Base-by-base conservation (phyloP, 257 asterid species). In the Echites panduratus region DNA sequence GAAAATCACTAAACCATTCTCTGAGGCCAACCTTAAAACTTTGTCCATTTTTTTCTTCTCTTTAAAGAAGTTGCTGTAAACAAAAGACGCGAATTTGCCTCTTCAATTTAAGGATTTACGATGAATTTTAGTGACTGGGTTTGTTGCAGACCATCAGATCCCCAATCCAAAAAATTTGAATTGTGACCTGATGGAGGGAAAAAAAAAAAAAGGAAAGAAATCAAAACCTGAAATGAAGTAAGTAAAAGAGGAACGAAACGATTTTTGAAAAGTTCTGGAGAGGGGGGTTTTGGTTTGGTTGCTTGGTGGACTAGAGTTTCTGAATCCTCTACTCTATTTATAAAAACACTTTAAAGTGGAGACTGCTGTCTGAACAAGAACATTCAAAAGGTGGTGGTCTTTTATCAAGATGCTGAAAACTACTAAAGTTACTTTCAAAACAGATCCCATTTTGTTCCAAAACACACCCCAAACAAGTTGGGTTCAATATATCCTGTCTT, bases 321-420 rank as follows among this genome's bases (percentile, higher is more conserved):
- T 66, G 27, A 1, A 44, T 79, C 64, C 11, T 56, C 79, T 66
- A 61, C 79, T 70, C 84, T 77, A 73, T 81, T 65, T 81, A 73
- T 81, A 77, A 40, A 70, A 45, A 62, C 65, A 35, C 44, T 38
- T 61, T 35, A 68, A 52, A 47, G 71, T 59, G 66, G 66, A 67
- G 52, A 62, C 62, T 62, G 17, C 1, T 7, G 22, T 24, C 69
- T 17, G 22, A 67, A 67, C 35, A 20, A 43, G 72, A 62, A 80
- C 78, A 61, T 76, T 73, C 62, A 67, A 75, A 81, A 81, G 76
- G 65, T 71, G 71, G 80, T 81, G 80, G 72, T 59, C 78, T 81
- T 81, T 62, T 54, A 32, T 57, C 59, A 52, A 71, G 82, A 78
- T 78, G 78, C 80, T 56, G 24, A 78, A 63, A 63, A 45, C 71